Percentiles rank a stretch among this genome's conserved stretches.
Evolutionary conservation across 148 eudicot species (phyloP).

Genomic region (Hydrangea macrophylla): DNA sequence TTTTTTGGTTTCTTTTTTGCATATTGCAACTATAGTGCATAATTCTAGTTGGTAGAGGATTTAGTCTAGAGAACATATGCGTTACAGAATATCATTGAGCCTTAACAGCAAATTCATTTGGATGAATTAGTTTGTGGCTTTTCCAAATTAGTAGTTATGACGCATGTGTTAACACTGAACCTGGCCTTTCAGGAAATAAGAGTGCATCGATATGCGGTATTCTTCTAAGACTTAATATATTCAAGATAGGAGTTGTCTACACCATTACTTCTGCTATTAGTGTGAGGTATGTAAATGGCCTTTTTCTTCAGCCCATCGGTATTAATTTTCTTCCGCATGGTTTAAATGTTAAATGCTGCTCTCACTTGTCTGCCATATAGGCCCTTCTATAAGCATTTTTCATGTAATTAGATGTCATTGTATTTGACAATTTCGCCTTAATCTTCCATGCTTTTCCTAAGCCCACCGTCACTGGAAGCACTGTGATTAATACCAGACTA

Average conservation of each 20-base stretch:
- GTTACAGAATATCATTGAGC: background rate
- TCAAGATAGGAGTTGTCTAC: constrained; percentile 40
- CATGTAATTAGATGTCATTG: background rate
- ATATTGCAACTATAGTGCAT: no score
- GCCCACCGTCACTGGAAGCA: no score
- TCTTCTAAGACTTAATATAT: constrained; percentile 21
- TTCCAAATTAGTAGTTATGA: background rate
- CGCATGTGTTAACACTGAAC: background rate
- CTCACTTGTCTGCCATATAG: background rate
- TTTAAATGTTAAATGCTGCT: background rate
- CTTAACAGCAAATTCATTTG: background rate
- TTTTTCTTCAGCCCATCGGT: background rate
- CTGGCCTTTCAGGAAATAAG: constrained; percentile 32
- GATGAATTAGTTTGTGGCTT: background rate
- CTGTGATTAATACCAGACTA: background rate
- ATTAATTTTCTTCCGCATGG: background rate
- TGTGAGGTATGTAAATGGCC: constrained; percentile 28
- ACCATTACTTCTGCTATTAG: constrained; percentile 43
- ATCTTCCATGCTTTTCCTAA: no score
- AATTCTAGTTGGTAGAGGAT: background rate
- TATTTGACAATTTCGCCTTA: background rate
- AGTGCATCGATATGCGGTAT: constrained; percentile 29
- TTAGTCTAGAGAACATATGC: background rate
- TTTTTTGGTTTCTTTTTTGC: no score
- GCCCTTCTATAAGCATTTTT: background rate